Evolutionary conservation across 2,329 filamentous ascomycete genomes (phyloP).

Genomic region (Epichloe elymi): DNA sequence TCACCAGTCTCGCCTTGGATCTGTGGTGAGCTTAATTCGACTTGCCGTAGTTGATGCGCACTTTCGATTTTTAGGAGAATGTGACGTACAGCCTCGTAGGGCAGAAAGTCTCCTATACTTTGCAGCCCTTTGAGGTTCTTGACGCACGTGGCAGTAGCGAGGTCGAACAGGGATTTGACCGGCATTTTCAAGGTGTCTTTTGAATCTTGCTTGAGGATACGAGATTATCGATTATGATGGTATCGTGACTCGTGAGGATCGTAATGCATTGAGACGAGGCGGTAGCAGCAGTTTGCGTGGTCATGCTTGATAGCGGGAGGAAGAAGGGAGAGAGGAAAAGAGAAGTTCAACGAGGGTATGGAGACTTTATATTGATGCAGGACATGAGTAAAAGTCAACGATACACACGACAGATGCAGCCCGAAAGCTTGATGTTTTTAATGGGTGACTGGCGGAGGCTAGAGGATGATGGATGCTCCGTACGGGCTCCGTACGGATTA

Average conservation of each 20-base stretch:
- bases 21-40: constrained; percentile 68
- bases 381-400: no score
- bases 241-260: not conserved
- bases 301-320: not conserved
- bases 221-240: not conserved
- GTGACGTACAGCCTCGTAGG: constrained; percentile 47
- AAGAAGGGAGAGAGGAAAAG: not conserved
- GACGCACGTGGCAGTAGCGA: constrained; percentile 37
- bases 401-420: no score
- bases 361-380: not conserved
- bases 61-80: constrained; percentile 61
- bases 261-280: not conserved
- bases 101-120: constrained; percentile 58
- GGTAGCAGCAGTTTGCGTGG: not conserved
- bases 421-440: no score
- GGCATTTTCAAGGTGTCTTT: constrained; percentile 19
- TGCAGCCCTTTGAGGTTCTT: constrained; percentile 44
- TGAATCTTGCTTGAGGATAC: not conserved
- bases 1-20: constrained; percentile 56
- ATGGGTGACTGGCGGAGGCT: no score
- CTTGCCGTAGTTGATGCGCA: constrained; percentile 57
- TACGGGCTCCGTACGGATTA: no score
- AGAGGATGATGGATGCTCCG: no score
- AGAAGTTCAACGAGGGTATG: not conserved
- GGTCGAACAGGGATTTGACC: constrained; percentile 36